Evolutionary conservation across 2,329 filamentous ascomycete species (phyloP), one percentile per base, ranked within the genome.

Genomic region (Epichloe sp.): DNA sequence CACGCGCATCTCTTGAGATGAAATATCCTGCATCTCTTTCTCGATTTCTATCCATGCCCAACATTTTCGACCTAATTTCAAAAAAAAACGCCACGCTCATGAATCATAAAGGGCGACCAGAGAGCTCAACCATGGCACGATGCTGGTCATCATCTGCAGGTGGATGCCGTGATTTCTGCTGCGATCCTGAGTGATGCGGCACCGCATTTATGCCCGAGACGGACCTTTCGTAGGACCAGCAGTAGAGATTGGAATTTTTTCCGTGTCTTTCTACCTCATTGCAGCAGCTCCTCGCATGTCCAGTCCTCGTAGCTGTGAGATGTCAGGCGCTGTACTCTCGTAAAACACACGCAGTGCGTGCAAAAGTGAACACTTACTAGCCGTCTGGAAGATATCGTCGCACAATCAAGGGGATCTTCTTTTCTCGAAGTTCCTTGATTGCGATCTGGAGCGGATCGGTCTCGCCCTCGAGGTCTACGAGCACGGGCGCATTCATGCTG

Each of bases 391-490:
- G 79, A 72, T 97, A 98, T 64, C 93, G 82, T 67, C 93, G 82
- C 57, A 98, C 87, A 52, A 98, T 93, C 54, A 98, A 71, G 23
- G 93, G 93, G 51, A 98, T 95, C 79, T 98, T 98, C 80, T 97
- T 97, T 74, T 97, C 90, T 57, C 88, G 82, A 66, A 98, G 75
- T 72, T 98, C 93, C 73, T 97, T 97, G 68, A 96, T 86, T 23
- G 93, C 93, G 65, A 98, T 97, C 70, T 96, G 89, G 51, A 98
- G 75, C 44, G 93, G 93, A 72, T 98, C 93, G 48, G 93, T 97
- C 76, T 97, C 91, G 63, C 93, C 93, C 69, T 97, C 93, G 36
- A 96, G 79, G 65, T 98, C 93, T 49, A 98, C 93, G 44, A 98
- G 78, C 34, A 97, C 90, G 3, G 93, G 93, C 53, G 93, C 93